Conservation (phyloP, 345 rosid genomes). For the Gossypium stocksii region DNA sequence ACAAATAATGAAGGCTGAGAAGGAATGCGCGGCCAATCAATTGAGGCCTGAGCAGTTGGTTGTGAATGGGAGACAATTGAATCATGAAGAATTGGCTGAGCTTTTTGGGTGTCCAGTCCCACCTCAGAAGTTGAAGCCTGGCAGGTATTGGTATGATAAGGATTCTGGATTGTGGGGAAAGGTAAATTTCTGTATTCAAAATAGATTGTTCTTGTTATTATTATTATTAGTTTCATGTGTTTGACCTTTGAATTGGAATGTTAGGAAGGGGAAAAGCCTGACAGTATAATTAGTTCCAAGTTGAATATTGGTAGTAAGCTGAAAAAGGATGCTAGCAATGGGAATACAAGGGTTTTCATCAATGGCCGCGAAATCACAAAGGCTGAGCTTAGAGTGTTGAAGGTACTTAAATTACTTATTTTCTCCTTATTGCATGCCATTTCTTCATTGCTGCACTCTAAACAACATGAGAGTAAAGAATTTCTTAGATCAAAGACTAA, state of each 20-base stretch:
- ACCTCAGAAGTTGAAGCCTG: slow-evolving; percentile 48
- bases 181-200: slow-evolving; percentile 32
- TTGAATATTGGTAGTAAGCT: slow-evolving; percentile 52
- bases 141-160: slow-evolving; percentile 59
- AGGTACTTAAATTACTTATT: slow-evolving; percentile 25
- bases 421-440: background rate
- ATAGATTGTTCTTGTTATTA: background rate
- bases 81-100: slow-evolving; percentile 49
- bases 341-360: slow-evolving; percentile 50
- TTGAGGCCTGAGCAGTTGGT: slow-evolving; percentile 54
- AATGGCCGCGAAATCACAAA: slow-evolving; percentile 69
- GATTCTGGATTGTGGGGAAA: slow-evolving; percentile 60
- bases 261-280: slow-evolving; percentile 70
- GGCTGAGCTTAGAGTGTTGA: slow-evolving; percentile 41
- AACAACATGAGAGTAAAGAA: background rate
- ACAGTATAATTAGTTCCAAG: slow-evolving; percentile 51
- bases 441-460: background rate
- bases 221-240: background rate
- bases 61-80: slow-evolving; percentile 51
- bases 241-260: slow-evolving; percentile 12
- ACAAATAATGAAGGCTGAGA: slow-evolving; percentile 65
- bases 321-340: slow-evolving; percentile 46
- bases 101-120: slow-evolving; percentile 35
- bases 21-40: slow-evolving; percentile 55
- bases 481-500: background rate